Conservation (phyloP, 2,329 filamentous ascomycete species). For the Colletotrichum viniferum region DNA sequence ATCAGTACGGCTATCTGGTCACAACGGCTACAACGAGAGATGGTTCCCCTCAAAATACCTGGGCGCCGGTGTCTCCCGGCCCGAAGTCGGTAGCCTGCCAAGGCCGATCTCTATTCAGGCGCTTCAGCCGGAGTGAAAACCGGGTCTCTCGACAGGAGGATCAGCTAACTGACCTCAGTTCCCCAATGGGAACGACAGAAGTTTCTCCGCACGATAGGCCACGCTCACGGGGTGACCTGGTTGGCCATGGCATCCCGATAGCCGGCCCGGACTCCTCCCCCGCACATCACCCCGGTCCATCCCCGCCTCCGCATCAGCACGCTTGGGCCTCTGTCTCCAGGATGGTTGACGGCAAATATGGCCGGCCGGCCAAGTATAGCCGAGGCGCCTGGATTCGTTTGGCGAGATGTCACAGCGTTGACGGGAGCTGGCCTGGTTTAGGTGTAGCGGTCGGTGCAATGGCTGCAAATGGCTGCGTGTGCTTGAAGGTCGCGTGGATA, state of each 20-base stretch:
- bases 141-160: background rate
- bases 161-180: background rate
- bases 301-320: constrained; percentile 6
- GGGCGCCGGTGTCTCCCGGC: background rate
- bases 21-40: background rate
- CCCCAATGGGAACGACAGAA: background rate
- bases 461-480: background rate
- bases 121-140: background rate
- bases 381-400: background rate
- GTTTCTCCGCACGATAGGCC: background rate
- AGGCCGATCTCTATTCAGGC: background rate
- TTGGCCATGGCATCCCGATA: background rate
- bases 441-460: background rate
- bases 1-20: background rate
- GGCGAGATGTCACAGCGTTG: background rate
- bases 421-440: background rate
- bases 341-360: background rate
- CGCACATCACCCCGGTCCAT: constrained; percentile 8
- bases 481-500: background rate
- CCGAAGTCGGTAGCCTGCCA: background rate
- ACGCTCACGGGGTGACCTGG: background rate
- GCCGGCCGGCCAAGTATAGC: background rate
- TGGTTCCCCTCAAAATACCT: background rate
- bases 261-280: constrained; percentile 14
- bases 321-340: background rate